Conservation (phyloP, 2,329 filamentous ascomycete genomes). For the Byssothecium circinans region DNA sequence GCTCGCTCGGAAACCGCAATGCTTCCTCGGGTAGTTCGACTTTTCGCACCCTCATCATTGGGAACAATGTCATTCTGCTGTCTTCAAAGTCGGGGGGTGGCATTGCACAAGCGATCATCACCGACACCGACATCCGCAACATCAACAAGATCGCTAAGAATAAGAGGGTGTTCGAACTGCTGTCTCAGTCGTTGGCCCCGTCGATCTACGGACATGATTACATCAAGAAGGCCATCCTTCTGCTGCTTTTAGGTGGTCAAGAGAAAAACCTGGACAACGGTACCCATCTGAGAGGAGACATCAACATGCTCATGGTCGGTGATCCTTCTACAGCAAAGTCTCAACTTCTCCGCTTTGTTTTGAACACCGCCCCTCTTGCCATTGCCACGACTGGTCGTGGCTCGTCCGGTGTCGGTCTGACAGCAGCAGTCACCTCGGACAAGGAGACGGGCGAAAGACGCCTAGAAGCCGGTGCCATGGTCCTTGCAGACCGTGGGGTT, state of each 20-base stretch:
- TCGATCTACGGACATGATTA: conserved; percentile 97
- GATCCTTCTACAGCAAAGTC: conserved; percentile 98
- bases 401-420: conserved; percentile 96
- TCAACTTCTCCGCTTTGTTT: conserved; percentile 92
- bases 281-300: conserved; percentile 95
- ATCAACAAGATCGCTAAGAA: conserved; percentile 98
- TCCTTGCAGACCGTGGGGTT: conserved; percentile 92
- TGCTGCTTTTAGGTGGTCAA: conserved; percentile 93
- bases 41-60: conserved; percentile 91
- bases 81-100: conserved; percentile 96
- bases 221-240: conserved; percentile 94
- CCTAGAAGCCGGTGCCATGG: conserved; percentile 97
- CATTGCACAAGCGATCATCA: conserved; percentile 87
- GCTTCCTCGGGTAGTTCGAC: conserved; percentile 86
- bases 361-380: conserved; percentile 93
- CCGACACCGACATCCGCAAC: conserved; percentile 95
- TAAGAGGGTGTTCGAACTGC: conserved; percentile 85
- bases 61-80: conserved; percentile 91
- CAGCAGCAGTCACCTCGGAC: conserved; percentile 91
- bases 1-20: conserved; percentile 92
- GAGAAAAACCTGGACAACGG: conserved; percentile 99
- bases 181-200: conserved; percentile 91
- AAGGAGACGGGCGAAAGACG: conserved; percentile 96
- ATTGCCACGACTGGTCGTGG: conserved; percentile 97
- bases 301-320: conserved; percentile 99